A percentile compares a stretch with the other conserved stretches of the same genome.
phyloP scores from a whole-genome alignment of 2,329 filamentous ascomycete species.

The Sarocladium kiliense region DNA sequence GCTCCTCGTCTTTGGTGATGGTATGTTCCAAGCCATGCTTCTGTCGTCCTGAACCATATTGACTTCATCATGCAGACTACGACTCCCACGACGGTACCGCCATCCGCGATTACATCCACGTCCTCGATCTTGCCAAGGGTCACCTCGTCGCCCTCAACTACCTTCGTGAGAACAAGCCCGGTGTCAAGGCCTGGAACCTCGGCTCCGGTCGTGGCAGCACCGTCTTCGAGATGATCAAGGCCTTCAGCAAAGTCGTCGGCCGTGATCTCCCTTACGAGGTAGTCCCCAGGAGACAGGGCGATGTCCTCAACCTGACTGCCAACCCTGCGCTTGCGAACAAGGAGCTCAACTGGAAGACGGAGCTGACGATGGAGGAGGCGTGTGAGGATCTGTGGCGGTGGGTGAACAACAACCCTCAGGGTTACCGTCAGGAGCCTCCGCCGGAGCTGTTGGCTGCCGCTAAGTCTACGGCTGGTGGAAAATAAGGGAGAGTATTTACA shows the following conservation, averaged over 20 bases:
- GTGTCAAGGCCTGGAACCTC: constrained; percentile 93
- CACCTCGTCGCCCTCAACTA: constrained; percentile 88
- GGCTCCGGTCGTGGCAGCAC: constrained; percentile 93
- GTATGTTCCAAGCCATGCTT: constrained; percentile 44
- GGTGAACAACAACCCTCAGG: constrained; percentile 95
- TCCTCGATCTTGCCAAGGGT: constrained; percentile 80
- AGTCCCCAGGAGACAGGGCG: constrained; percentile 73
- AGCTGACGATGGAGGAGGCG: constrained; percentile 84
- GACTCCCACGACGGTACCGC: constrained; percentile 83
- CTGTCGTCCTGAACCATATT: constrained; percentile 10
- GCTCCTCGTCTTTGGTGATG: constrained; percentile 88
- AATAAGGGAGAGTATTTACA: constrained; percentile 12
- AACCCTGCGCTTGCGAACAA: constrained; percentile 82
- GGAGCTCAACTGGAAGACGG: constrained; percentile 89
- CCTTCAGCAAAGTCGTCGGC: constrained; percentile 84
- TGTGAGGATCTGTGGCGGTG: constrained; percentile 94
- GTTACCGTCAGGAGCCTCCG: constrained; percentile 89
- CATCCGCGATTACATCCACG: constrained; percentile 97
- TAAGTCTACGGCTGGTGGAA: constrained; percentile 32
- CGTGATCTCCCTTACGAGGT: constrained; percentile 84
- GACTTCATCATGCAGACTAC: constrained; percentile 66
- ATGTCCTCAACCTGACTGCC: constrained; percentile 91
- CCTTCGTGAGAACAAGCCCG: constrained; percentile 76
- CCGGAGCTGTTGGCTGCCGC: constrained; percentile 67
- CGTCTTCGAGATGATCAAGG: constrained; percentile 95